Base-by-base conservation (phyloP, 768 basidiomycete genomes). In the Mycena venus region DNA sequence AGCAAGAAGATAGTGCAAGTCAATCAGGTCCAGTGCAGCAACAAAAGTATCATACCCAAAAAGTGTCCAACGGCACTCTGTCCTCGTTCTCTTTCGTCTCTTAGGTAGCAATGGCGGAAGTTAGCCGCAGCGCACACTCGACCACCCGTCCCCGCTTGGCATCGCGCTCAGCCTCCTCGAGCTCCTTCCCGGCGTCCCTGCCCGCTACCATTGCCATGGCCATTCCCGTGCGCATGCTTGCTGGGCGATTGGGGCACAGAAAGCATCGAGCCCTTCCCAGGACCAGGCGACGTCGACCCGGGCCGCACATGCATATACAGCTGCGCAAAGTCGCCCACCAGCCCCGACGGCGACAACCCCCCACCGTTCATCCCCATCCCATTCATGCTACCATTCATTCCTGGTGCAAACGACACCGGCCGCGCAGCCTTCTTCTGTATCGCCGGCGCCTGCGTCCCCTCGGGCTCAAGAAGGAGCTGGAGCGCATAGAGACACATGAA, bases 401-500 rank as follows among this genome's bases (percentile, higher is more conserved):
- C n/a, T n/a, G 66, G 40, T 44, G 59, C 55, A 36, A 68, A 66
- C 34, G 71, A 64, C 44, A 70, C 32, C 29, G 69, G 49, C 4
- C 64, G 68, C 21, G 51, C 83, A n/a, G n/a, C 83, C 79, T 84
- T 86, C 23, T 83, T 64, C 8, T 76, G 29, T 2, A 55, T 12
- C 56, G 67, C 80, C 0, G 88, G 88, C 4, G 80, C 78, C 27
- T 75, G 75, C 25, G 89, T 88, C 15, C 83, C 82, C 25, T 82
- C 81, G 0, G 91, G 92, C 65, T 93, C 92, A 15, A 94, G 81
- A 44, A 96, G 87, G 77, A 90, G 85, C 78, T 96, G 95, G 34
- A 96, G 85, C 15, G 87, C 90, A 49, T 93, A 90, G 32, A 96
- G 88, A 62, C 85, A 84, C 86, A 93, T 85, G 78, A 94, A 90